Base-by-base conservation (phyloP, 2,329 filamentous ascomycete species). In the Coniochaeta ligniaria region DNA sequence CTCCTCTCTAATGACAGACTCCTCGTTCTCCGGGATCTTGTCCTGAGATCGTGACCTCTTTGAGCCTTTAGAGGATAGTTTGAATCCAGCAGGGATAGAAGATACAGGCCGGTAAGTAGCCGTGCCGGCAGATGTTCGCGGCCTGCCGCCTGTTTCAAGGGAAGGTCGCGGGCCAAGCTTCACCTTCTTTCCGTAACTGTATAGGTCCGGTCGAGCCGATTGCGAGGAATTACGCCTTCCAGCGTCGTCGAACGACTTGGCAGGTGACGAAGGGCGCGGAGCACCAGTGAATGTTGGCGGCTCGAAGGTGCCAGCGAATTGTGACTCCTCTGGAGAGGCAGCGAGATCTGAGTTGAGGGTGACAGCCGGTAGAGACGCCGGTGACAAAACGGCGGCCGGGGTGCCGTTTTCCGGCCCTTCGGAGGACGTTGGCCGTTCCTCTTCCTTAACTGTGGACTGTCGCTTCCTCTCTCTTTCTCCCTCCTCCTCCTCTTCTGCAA, bases 111-210 rank as follows among this genome's bases (percentile, higher is more conserved):
- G 82, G 67, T 86, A 82, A 67, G 85, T 81, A 61, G 71, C 86
- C 75, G 59, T 82, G 75, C 72, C 85, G 75, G 60, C 83, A 74
- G 72, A 86, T 75, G 75, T 88, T 55, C 87, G 82, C 62, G 86
- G 83, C 67, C 82, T 81, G 61, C 84, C 80, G 63, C 80, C 78
- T 45, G 82, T 78, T 63, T 92, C 88, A 47, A 87, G 71, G 2
- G 92, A 94, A 28, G 92, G 92, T 54, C 94, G 84, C 11, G 95
- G 94, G 1, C 88, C 95, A 50, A 96, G 83, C 74, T 96, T 97
- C 60, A 96, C 87, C 72, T 96, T 97, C 50, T 88, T 89, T 69
- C 90, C 92, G 67, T 78, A 76, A 64, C 73, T 76, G 68, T 80
- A 81, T 36, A 81, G 67, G 12, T 87, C 83, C 6, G 77, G 74